A percentile compares a stretch with the other conserved stretches of the same genome.
Conservation (phyloP, 2,329 filamentous ascomycete species). For the Colletotrichum zoysiae region DNA sequence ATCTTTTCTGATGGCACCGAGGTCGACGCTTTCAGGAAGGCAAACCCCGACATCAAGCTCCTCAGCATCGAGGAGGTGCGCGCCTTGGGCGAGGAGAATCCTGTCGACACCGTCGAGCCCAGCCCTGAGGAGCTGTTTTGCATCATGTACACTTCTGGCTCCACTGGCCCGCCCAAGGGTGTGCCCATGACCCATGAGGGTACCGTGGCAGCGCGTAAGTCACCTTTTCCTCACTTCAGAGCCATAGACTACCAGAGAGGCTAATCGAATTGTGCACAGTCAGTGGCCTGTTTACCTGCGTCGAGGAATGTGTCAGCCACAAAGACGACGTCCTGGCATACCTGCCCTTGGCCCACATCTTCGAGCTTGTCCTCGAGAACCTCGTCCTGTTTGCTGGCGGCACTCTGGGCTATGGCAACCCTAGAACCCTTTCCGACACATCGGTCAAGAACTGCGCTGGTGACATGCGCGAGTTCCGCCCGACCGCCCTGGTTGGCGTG, state of each 20-base stretch:
- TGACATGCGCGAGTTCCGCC: constrained; percentile 92
- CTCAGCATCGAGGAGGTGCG: constrained; percentile 68
- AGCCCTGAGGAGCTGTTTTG: constrained; percentile 84
- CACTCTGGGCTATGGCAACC: constrained; percentile 92
- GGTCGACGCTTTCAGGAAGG: constrained; percentile 68
- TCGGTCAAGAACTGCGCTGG: constrained; percentile 92
- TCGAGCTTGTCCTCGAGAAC: constrained; percentile 97
- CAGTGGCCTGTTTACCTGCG: constrained; percentile 82
- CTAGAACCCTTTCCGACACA: constrained; percentile 86
- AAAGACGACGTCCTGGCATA: constrained; percentile 89
- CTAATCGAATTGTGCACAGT: constrained; percentile 56
- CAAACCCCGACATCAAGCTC: constrained; percentile 65
- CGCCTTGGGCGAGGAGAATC: constrained; percentile 74
- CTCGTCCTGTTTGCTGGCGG: constrained; percentile 89
- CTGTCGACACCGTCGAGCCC: constrained; percentile 78
- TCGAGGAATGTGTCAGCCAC: constrained; percentile 82
- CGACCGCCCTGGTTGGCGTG: constrained; percentile 92
- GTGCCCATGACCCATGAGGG: constrained; percentile 85
- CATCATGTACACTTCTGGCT: constrained; percentile 89
- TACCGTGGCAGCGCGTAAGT: constrained; percentile 77
- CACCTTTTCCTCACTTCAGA: constrained; percentile 48
- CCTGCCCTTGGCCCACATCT: constrained; percentile 93
- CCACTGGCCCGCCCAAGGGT: constrained; percentile 90
- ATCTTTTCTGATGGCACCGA: constrained; percentile 65
- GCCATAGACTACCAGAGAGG: not conserved